Percentiles rank a stretch among this genome's conserved stretches.
Evolutionary conservation across 2,329 filamentous ascomycete species (phyloP).

Genomic region (Fusarium redolens): DNA sequence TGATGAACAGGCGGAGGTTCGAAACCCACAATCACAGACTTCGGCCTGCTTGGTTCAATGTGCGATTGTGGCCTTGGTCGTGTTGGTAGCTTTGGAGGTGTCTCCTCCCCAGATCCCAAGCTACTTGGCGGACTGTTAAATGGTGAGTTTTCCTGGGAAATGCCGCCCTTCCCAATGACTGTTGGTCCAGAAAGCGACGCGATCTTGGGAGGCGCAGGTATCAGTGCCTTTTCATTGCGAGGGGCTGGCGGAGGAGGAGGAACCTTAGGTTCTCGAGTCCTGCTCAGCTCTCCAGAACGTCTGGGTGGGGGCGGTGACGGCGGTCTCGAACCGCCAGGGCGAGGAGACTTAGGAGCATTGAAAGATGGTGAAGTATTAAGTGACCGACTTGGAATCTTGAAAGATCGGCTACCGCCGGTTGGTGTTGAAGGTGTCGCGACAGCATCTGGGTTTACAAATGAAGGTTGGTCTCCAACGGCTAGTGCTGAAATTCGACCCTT

Average conservation of each 20-base stretch:
- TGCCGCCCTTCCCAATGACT: constrained; percentile 26
- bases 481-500: constrained; percentile 56
- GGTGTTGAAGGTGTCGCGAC: constrained; percentile 55
- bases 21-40: constrained; percentile 47
- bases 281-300: constrained; percentile 68
- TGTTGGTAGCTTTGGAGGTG: constrained; percentile 61
- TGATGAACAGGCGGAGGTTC: constrained; percentile 67
- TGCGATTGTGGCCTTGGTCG: constrained; percentile 60
- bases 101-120: constrained; percentile 65
- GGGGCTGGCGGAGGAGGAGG: constrained; percentile 79
- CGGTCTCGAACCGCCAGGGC: constrained; percentile 60
- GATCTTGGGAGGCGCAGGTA: constrained; percentile 44
- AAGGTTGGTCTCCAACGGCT: constrained; percentile 54
- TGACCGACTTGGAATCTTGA: constrained; percentile 67
- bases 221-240: constrained; percentile 75
- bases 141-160: constrained; percentile 70
- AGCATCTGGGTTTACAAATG: constrained; percentile 62
- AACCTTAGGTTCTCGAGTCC: constrained; percentile 59
- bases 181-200: constrained; percentile 23
- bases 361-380: constrained; percentile 61
- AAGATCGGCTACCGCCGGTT: constrained; percentile 57
- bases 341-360: constrained; percentile 56
- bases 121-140: constrained; percentile 89
- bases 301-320: constrained; percentile 73
- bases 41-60: constrained; percentile 39